Base-by-base conservation (phyloP, 1,139 yeast species). In the Tardiomyces digboiensis region DNA sequence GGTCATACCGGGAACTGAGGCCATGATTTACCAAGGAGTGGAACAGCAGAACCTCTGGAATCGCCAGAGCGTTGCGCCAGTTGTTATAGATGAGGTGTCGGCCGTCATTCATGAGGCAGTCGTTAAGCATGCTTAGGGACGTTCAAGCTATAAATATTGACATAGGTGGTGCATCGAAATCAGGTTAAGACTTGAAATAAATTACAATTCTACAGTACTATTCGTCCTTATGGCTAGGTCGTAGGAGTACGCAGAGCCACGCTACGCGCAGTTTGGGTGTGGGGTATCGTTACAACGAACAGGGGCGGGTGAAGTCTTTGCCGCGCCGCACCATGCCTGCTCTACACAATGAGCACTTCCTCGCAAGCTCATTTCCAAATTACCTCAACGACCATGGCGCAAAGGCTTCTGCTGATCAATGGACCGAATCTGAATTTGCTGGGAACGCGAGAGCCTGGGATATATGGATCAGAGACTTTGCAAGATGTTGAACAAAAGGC, bases 11-110 rank as follows among this genome's bases (percentile, higher is more conserved):
- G 98, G 98, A 16, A 80, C 82, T 37, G 88, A 87, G 56, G 85
- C 91, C 94, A 74, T 91, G 53, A 87, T 88, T 19, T 80, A 84
- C 64, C 97, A 91, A 66, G 98, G 97, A 44, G 80, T 85, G 42
- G 86, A 77, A 49, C 97, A 91, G 65, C 88, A 88, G 60, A 69
- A 74, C 51, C 65, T 78, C 47, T 89, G 93, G 80, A 85, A 91
- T 19, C 88, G 88, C 0, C 65, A 73, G 46, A 67, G 64, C 62
- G 67, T 69, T 1, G 61, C 64, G 7, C 39, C 45, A 16, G 10
- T 5, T 3, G 33, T 26, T 5, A 26, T 26, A 5, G 33, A 26
- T 8, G 33, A 16, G 16, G 33, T 26, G 8, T 26, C 33, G 5
- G 10, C 5, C 5, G 33, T 26, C 33, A 26, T 26, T 8, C 16